These are phyloP conservation scores for Backusella macrospora DNA, from an alignment of 192 early-diverging fungal genomes.

Conservation along the genomic window DNA sequence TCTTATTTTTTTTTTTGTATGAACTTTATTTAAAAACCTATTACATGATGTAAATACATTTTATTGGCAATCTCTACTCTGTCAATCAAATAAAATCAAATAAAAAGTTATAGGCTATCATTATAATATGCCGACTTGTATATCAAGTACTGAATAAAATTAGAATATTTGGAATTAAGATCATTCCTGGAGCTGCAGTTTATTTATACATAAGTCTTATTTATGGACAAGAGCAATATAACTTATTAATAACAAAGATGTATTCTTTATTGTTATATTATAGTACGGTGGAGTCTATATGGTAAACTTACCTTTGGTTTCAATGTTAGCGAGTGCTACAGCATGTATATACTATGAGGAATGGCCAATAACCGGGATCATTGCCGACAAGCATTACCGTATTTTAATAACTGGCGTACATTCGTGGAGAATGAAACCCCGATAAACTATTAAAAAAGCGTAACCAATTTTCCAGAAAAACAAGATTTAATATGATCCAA, in stretches of 20 bases:
- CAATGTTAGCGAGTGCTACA: no score
- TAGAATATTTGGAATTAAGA: no score
- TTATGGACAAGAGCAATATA: no score
- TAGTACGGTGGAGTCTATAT: no score
- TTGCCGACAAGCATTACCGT: neutral
- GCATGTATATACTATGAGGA: neutral
- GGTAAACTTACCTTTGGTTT: no score
- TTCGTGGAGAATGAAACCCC: neutral
- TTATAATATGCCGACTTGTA: no score
- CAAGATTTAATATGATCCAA: neutral
- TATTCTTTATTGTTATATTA: no score
- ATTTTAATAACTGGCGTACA: neutral
- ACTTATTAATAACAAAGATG: no score
- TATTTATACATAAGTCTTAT: no score
- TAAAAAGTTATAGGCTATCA: no score
- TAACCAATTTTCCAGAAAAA: neutral
- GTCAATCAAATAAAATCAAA: neutral
- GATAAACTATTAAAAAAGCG: neutral
- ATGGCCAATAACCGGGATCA: neutral
- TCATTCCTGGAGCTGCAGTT: no score
- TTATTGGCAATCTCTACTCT: neutral
- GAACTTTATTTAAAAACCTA: neutral
- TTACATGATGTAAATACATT: neutral
- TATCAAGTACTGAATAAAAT: no score
- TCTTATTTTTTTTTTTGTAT: neutral